Evolutionary conservation across 1,284 basidiomycete genomes (phyloP).

Genomic region (Lentinus polychrous): DNA sequence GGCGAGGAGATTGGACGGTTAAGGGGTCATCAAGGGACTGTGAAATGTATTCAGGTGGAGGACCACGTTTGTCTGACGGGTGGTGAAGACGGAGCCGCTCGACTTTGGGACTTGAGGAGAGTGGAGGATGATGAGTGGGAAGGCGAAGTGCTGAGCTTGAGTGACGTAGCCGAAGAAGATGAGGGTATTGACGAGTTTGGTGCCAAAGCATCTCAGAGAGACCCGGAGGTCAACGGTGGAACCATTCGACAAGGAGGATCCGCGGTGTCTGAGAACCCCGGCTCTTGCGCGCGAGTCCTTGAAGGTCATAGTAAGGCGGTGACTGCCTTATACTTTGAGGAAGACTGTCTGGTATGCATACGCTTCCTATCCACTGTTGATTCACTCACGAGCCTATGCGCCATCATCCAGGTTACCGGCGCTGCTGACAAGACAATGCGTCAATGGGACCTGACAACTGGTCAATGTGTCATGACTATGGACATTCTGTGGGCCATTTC

Average conservation of each 20-base stretch:
- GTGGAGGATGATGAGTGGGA: constrained; percentile 72
- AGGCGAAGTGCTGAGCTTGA: constrained; percentile 49
- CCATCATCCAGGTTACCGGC: constrained; percentile 72
- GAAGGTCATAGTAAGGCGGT: constrained; percentile 93
- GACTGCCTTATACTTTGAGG: constrained; percentile 92
- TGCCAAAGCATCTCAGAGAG: constrained; percentile 8
- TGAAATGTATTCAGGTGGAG: constrained; percentile 93
- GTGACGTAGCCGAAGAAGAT: constrained; percentile 59
- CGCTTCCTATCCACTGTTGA: neutral
- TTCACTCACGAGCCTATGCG: neutral
- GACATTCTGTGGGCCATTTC: constrained; percentile 99
- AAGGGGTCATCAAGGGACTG: constrained; percentile 70
- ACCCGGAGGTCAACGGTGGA: constrained; percentile 29
- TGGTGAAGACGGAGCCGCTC: constrained; percentile 78
- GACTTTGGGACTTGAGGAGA: constrained; percentile 82
- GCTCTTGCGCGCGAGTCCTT: constrained; percentile 68
- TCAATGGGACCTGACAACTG: constrained; percentile 96
- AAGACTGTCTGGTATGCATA: constrained; percentile 74
- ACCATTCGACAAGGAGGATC: constrained; percentile 19
- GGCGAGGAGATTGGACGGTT: constrained; percentile 79
- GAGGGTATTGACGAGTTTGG: constrained; percentile 30
- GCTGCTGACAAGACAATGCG: constrained; percentile 97
- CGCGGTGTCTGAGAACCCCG: constrained; percentile 23
- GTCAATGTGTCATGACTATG: constrained; percentile 99
- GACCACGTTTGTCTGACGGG: constrained; percentile 89